These are phyloP conservation scores for Eucalyptus regnans DNA, from an alignment of 345 rosid genomes.

Conservation along the genomic window DNA sequence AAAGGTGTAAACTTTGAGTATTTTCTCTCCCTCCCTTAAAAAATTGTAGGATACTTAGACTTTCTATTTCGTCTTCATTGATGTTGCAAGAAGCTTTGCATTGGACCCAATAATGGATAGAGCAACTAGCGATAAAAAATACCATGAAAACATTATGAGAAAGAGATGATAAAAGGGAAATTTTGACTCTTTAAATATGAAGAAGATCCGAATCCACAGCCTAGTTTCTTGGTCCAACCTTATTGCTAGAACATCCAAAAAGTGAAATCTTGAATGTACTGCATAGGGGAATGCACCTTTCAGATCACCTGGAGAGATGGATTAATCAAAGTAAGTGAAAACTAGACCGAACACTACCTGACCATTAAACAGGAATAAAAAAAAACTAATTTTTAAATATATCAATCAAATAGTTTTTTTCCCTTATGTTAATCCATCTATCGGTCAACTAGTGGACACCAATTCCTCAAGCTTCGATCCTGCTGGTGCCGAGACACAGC, in stretches of 20 bases:
- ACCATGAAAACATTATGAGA: not conserved
- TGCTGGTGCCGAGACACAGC: not conserved
- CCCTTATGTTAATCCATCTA: not conserved
- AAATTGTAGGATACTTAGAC: not conserved
- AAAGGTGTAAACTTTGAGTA: not conserved
- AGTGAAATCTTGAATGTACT: not conserved
- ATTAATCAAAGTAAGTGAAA: not conserved
- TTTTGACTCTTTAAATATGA: not conserved
- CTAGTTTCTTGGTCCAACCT: not conserved
- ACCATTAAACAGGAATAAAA: not conserved
- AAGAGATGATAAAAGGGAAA: not conserved
- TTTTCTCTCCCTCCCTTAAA: not conserved
- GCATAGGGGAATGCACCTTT: not conserved
- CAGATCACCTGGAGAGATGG: not conserved
- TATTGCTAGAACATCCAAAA: not conserved
- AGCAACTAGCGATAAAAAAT: not conserved
- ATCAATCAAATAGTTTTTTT: not conserved
- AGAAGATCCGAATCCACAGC: not conserved
- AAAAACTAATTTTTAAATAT: not conserved
- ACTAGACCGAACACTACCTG: not conserved
- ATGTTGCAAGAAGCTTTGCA: not conserved
- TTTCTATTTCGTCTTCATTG: not conserved
- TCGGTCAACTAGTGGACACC: not conserved
- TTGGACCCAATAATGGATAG: not conserved
- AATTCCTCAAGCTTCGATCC: not conserved